phyloP scores from a whole-genome alignment of 805 yeast genomes.

The Cyberlindnera xishuangbannaensis region DNA sequence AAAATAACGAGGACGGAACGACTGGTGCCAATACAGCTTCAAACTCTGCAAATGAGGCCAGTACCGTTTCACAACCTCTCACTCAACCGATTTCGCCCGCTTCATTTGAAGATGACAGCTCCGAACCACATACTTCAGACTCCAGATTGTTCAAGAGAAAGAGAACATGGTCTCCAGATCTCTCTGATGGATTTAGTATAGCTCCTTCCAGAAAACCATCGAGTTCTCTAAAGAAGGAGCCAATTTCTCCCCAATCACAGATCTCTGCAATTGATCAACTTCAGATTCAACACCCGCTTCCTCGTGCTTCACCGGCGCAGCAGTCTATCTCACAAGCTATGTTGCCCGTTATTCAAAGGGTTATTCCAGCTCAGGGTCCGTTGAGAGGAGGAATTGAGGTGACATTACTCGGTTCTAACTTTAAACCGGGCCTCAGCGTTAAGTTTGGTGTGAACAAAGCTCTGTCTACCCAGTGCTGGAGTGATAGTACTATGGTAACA shows the following conservation, averaged over 20 bases:
- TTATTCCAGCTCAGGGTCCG: constrained; percentile 95
- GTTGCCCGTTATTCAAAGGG: constrained; percentile 53
- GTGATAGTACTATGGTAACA: constrained; percentile 88
- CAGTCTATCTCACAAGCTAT: constrained; percentile 5
- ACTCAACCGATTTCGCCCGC: constrained; percentile 49
- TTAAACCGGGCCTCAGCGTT: constrained; percentile 75
- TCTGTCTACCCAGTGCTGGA: constrained; percentile 92
- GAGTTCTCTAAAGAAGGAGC: constrained; percentile 32
- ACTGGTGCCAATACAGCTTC: constrained; percentile 16
- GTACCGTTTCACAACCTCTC: constrained; percentile 1
- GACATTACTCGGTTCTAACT: constrained; percentile 81
- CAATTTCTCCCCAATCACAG: constrained; percentile 35
- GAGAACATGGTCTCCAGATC: constrained; percentile 33
- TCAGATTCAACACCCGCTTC: too few relatives aligned
- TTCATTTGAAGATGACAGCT: constrained; percentile 54
- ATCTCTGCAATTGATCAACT: constrained; percentile 5
- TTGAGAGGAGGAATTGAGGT: constrained; percentile 95
- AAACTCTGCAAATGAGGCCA: constrained; percentile 16
- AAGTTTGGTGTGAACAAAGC: constrained; percentile 82
- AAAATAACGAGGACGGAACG: constrained; percentile 16
- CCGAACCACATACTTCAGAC: constrained; percentile 41
- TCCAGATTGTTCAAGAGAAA: constrained; percentile 43
- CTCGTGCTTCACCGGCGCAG: too few relatives aligned
- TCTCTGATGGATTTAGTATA: constrained; percentile 34
- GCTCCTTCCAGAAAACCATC: constrained; percentile 31